Conservation (phyloP, 2,329 filamentous ascomycete genomes). For the Cephalotrichum gorgonifer region DNA sequence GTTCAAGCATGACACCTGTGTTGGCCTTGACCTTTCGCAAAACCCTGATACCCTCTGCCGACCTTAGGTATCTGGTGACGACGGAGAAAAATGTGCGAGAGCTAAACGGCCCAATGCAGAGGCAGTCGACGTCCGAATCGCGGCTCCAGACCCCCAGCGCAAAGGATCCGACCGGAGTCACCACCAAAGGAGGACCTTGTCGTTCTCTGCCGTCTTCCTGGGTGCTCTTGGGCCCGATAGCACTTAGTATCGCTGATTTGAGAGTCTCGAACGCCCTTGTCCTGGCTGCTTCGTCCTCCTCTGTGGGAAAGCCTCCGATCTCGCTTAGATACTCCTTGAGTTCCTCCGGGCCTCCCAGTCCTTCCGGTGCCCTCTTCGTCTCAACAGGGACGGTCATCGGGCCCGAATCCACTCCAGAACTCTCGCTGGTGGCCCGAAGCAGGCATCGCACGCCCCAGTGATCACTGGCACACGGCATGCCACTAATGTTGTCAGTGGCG, state of each 20-base stretch:
- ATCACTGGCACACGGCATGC: constrained; percentile 32
- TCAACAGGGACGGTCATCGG: constrained; percentile 18
- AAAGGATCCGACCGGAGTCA: constrained; percentile 57
- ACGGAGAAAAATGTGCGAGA: constrained; percentile 45
- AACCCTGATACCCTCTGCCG: constrained; percentile 30
- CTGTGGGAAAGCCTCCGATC: constrained; percentile 33
- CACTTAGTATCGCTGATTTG: constrained; percentile 21
- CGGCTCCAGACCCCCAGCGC: constrained; percentile 51
- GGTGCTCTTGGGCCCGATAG: constrained; percentile 10
- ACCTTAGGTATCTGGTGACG: constrained; percentile 2
- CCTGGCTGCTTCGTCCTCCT: constrained; percentile 29
- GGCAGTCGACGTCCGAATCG: constrained; percentile 53
- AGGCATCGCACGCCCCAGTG: constrained; percentile 48
- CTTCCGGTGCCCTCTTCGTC: constrained; percentile 15
- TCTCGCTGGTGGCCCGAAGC: constrained; percentile 13
- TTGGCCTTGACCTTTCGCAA: constrained; percentile 47
- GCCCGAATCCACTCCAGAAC: background rate
- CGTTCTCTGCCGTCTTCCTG: constrained; percentile 13
- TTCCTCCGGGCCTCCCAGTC: constrained; percentile 19
- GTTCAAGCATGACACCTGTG: constrained; percentile 53
- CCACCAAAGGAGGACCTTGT: constrained; percentile 16
- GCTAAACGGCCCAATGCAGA: constrained; percentile 54
- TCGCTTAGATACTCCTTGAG: constrained; percentile 26
- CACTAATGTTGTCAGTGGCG: constrained; percentile 5
- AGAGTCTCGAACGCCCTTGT: constrained; percentile 34